Conservation (phyloP, 805 yeast species). For the Myxozyma geophila region DNA sequence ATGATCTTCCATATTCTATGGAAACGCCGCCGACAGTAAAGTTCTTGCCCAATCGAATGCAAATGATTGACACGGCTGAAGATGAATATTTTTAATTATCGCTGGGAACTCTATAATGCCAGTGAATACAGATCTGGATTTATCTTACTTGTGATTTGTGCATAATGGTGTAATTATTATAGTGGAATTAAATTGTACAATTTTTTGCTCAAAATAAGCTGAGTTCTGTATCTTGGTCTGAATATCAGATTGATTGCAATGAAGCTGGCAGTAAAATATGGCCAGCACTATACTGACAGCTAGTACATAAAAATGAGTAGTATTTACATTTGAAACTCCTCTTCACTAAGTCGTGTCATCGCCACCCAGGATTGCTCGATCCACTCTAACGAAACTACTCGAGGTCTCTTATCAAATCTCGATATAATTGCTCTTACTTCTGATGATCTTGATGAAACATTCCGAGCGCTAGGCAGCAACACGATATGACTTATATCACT, state of each 20-base stretch:
- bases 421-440: background rate
- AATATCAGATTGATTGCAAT: too few species aligned
- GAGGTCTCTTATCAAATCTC: slow-evolving; percentile 7
- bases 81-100: slow-evolving; percentile 6
- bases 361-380: slow-evolving; percentile 45
- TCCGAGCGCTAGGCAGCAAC: slow-evolving; percentile 24
- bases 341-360: slow-evolving; percentile 40
- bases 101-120: too few species aligned
- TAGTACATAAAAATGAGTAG: background rate
- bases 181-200: too few species aligned
- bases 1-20: slow-evolving; percentile 10
- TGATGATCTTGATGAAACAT: slow-evolving; percentile 18
- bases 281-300: too few species aligned
- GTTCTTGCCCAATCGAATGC: slow-evolving; percentile 3
- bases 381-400: slow-evolving; percentile 50
- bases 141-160: too few species aligned
- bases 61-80: slow-evolving; percentile 1
- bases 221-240: too few species aligned
- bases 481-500: slow-evolving; percentile 46
- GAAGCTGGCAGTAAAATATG: too few species aligned
- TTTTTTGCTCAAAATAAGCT: too few species aligned
- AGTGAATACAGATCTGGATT: too few species aligned
- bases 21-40: slow-evolving; percentile 7
- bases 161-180: too few species aligned
- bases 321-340: slow-evolving; percentile 8